Percentiles rank a stretch among this genome's conserved stretches.
phyloP scores from a whole-genome alignment of 148 eudicot species.

The Arbutus unedo region DNA sequence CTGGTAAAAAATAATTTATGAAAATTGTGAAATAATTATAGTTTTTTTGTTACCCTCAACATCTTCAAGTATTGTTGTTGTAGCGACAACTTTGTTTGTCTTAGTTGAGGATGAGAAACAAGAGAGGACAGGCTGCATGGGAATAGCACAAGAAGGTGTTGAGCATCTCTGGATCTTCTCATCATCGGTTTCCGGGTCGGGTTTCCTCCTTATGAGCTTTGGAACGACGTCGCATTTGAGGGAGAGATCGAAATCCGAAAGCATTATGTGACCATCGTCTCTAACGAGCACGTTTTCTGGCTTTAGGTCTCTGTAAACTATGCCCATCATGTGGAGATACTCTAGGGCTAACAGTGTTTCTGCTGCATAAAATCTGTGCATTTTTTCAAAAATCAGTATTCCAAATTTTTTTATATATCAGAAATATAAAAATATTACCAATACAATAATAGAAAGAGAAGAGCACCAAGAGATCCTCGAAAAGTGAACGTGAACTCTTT shows the following conservation, averaged over 20 bases:
- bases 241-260: slow-evolving; percentile 69
- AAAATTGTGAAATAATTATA: not conserved
- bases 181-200: slow-evolving; percentile 12
- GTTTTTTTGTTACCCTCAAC: not conserved
- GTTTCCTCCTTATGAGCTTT: slow-evolving; percentile 38
- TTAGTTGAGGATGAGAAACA: slow-evolving; percentile 43
- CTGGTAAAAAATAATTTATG: too few relatives aligned
- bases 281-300: slow-evolving; percentile 73
- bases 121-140: slow-evolving; percentile 65
- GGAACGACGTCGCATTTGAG: slow-evolving; percentile 71
- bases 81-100: slow-evolving; percentile 17
- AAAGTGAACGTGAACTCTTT: too few relatives aligned
- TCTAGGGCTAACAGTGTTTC: slow-evolving; percentile 66
- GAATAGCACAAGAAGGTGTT: slow-evolving; percentile 53
- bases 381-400: not conserved
- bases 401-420: too few relatives aligned
- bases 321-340: slow-evolving; percentile 84
- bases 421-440: too few relatives aligned
- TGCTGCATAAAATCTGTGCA: slow-evolving; percentile 64
- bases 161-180: slow-evolving; percentile 26
- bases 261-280: slow-evolving; percentile 87
- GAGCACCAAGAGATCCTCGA: too few relatives aligned
- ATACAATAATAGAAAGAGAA: too few relatives aligned
- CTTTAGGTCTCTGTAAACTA: slow-evolving; percentile 68
- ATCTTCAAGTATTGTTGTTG: slow-evolving; percentile 4